Conservation (phyloP, 495 filamentous ascomycete species). For the Neurospora tetrasperma region DNA sequence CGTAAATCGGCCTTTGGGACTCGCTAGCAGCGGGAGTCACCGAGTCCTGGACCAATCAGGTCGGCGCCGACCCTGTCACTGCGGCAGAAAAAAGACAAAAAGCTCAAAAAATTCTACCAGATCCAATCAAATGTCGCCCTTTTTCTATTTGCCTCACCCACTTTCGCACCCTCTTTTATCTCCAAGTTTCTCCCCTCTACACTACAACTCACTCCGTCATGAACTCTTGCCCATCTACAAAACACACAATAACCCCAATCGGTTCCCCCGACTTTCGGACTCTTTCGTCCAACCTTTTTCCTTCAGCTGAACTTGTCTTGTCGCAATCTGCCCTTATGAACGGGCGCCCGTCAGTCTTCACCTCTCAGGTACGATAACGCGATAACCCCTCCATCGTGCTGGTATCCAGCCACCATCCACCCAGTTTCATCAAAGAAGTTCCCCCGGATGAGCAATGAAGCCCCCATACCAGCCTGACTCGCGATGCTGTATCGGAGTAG, state of each 20-base stretch:
- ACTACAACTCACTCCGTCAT: slow-evolving; percentile 2
- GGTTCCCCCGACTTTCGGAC: background rate
- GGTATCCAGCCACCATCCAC: background rate
- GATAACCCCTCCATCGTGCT: background rate
- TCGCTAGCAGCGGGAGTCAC: background rate
- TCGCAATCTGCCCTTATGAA: slow-evolving; percentile 69
- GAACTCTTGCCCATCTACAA: slow-evolving; percentile 2
- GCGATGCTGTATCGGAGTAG: background rate
- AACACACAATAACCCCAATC: background rate
- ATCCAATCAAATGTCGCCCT: background rate
- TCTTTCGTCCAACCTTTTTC: slow-evolving; percentile 3
- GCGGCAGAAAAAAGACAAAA: background rate
- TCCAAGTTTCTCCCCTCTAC: background rate
- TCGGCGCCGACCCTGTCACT: background rate
- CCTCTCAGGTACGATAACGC: slow-evolving; percentile 72
- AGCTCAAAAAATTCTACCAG: background rate
- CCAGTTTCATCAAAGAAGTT: background rate
- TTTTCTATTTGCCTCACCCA: slow-evolving; percentile 2
- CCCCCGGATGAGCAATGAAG: background rate
- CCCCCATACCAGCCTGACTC: background rate
- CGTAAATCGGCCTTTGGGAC: background rate
- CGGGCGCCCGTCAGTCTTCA: slow-evolving; percentile 87
- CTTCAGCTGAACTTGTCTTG: slow-evolving; percentile 16
- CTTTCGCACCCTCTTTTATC: background rate
- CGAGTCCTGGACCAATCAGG: background rate